Evolutionary conservation across 2,329 filamentous ascomycete species (phyloP), one percentile per base, ranked within the genome.

Genomic region (Aspergillus fischeri): DNA sequence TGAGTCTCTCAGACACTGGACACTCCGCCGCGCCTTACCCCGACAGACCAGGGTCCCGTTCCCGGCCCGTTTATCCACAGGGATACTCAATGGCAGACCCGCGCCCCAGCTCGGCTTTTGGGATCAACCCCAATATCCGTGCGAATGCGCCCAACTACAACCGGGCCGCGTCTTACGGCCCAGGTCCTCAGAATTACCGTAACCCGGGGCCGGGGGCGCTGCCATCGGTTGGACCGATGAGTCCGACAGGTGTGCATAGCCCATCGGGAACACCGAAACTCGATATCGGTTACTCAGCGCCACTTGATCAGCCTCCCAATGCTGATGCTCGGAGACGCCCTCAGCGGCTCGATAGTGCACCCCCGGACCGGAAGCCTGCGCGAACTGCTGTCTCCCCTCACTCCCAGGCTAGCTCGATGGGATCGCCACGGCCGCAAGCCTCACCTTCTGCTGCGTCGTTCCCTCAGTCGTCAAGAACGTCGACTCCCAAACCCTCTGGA

Each of bases 281-380:
- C 27, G 77, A 80, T 60, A 76, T 80, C 60, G 78, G 78, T 27
- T 80, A 75, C 58, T 77, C 77, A 27, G 78, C 78, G 44, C 78
- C 78, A 9, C 65, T 75, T 32, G 77, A 80, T 35, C 67, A 17
- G 5, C 14, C 67, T 21, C 66, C 70, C 17, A 72, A 71, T 48
- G 65, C 60, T 35, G 67, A 70, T 51, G 53, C 59, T 52, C 65
- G 70, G 45, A 67, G 70, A 57, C 70, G 68, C n/a, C 69, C 69
- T 27, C 58, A 65, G 49, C 68, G 68, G 24, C 60, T 70, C 10
- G 68, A 72, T 24, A 60, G 60, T 24, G 56, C 56, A 28, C 63
- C 63, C 27, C 67, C 69, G 8, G 70, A 73, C 44, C 67, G 69
- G 45, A 68, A 65, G 52, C 70, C 70, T 8, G 65, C 63, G 27